A percentile compares a stretch with the other conserved stretches of the same genome.
Conservation (phyloP, 2,329 filamentous ascomycete genomes). For the Kalaharituber pfeilii region DNA sequence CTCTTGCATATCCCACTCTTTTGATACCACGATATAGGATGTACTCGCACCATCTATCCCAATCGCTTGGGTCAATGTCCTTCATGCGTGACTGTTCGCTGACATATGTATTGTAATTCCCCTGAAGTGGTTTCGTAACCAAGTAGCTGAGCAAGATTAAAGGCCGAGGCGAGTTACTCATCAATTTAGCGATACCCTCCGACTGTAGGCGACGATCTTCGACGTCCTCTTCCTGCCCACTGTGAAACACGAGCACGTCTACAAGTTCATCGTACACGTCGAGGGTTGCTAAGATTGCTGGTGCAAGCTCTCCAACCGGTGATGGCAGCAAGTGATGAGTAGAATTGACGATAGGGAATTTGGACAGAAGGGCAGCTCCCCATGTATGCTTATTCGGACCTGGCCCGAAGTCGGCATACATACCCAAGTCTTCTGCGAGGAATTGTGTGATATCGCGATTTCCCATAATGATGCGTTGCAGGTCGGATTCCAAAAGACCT, state of each 20-base stretch:
- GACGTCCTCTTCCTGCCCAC: constrained; percentile 87
- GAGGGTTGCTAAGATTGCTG: constrained; percentile 90
- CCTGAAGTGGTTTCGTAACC: constrained; percentile 73
- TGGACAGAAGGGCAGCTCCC: constrained; percentile 81
- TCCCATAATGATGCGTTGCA: constrained; percentile 98
- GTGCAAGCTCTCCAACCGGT: constrained; percentile 84
- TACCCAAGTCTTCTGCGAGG: constrained; percentile 86
- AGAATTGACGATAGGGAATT: constrained; percentile 93
- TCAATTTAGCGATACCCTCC: constrained; percentile 69
- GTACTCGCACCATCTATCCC: constrained; percentile 98
- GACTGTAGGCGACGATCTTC: constrained; percentile 79
- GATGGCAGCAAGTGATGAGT: constrained; percentile 89
- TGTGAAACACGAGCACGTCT: constrained; percentile 97
- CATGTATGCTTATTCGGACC: constrained; percentile 98
- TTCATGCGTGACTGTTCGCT: constrained; percentile 76
- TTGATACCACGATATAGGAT: constrained; percentile 83
- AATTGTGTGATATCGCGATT: constrained; percentile 93
- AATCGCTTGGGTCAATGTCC: constrained; percentile 81
- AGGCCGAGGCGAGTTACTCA: constrained; percentile 66
- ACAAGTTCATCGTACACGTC: constrained; percentile 79
- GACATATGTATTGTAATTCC: constrained; percentile 95
- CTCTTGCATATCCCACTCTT: constrained; percentile 72
- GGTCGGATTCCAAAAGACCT: constrained; percentile 81
- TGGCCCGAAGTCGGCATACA: constrained; percentile 96
- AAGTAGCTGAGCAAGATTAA: constrained; percentile 79